Evolutionary conservation across 1,139 yeast species (phyloP).

Genomic region (Magnusiomyces paraingens): DNA sequence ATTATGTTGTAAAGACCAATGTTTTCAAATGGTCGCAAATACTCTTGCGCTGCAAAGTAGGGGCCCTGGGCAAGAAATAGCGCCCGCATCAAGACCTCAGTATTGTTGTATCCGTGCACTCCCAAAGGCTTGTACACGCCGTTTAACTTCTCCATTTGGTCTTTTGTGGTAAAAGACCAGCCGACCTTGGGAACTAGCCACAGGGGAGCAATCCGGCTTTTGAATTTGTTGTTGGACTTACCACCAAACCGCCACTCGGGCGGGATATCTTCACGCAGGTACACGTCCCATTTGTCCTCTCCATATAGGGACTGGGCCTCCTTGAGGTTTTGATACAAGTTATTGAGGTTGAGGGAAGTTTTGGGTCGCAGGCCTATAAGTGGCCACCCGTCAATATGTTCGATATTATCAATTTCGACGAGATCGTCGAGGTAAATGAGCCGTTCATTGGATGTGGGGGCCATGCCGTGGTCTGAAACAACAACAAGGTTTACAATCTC

Average conservation of each 20-base stretch:
- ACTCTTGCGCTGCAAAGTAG: conserved; percentile 25
- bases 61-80: conserved; percentile 79
- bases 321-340: conserved; percentile 36
- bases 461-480: conserved; percentile 93
- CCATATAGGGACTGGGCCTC: conserved; percentile 24
- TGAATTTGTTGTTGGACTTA: conserved; percentile 38
- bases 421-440: conserved; percentile 64
- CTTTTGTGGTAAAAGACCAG: conserved; percentile 62
- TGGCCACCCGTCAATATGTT: conserved; percentile 86
- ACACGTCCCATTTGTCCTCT: conserved; percentile 43
- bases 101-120: conserved; percentile 77
- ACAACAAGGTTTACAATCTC: conserved; percentile 66
- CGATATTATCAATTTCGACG: conserved; percentile 47
- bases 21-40: conserved; percentile 60
- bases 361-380: conserved; percentile 66
- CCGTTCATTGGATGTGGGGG: conserved; percentile 67
- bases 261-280: conserved; percentile 54
- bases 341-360: conserved; percentile 31
- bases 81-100: conserved; percentile 76
- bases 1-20: conserved; percentile 66
- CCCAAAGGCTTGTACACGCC: conserved; percentile 60
- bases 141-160: conserved; percentile 38
- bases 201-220: conserved; percentile 68
- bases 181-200: conserved; percentile 85
- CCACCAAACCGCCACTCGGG: conserved; percentile 64